These are phyloP conservation scores for Serendipita sp. DNA, from an alignment of 768 basidiomycete genomes.

Conservation along the genomic window DNA sequence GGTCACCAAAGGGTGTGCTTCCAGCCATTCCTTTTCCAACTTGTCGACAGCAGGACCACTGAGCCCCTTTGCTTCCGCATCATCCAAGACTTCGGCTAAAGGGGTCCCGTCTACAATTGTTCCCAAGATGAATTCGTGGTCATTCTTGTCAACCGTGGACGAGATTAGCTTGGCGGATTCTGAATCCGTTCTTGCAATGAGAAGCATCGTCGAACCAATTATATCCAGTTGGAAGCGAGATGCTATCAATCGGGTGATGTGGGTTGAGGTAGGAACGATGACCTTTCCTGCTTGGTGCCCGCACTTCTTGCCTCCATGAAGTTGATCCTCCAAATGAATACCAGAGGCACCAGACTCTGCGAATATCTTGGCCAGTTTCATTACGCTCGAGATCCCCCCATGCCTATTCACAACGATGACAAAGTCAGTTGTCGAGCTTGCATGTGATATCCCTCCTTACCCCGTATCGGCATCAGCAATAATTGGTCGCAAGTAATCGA, in stretches of 20 bases:
- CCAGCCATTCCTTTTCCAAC: conserved; percentile 64
- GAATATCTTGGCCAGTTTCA: conserved; percentile 88
- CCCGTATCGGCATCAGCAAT: conserved; percentile 93
- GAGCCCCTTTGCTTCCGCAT: conserved; percentile 47
- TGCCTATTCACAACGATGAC: conserved; percentile 34
- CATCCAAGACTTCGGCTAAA: conserved; percentile 53
- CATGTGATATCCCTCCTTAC: conserved; percentile 24
- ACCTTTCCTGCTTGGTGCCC: conserved; percentile 87
- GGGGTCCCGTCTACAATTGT: conserved; percentile 23
- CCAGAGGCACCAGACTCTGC: conserved; percentile 86
- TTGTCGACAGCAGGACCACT: conserved; percentile 52
- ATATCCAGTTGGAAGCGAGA: conserved; percentile 85
- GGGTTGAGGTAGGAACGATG: conserved; percentile 77
- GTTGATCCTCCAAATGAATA: conserved; percentile 86
- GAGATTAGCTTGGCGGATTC: conserved; percentile 75
- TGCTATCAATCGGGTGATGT: conserved; percentile 68
- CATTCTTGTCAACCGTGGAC: conserved; percentile 63
- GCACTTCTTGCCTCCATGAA: conserved; percentile 92
- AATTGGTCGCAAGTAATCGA: conserved; percentile 83
- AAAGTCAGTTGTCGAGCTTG: background rate
- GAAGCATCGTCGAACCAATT: conserved; percentile 69
- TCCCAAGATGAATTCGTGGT: conserved; percentile 42
- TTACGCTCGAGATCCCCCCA: conserved; percentile 81
- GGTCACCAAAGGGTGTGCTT: conserved; percentile 50
- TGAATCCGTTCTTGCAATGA: conserved; percentile 86